Conservation (phyloP, 257 asterid genomes). For the Solanum clarkiae region DNA sequence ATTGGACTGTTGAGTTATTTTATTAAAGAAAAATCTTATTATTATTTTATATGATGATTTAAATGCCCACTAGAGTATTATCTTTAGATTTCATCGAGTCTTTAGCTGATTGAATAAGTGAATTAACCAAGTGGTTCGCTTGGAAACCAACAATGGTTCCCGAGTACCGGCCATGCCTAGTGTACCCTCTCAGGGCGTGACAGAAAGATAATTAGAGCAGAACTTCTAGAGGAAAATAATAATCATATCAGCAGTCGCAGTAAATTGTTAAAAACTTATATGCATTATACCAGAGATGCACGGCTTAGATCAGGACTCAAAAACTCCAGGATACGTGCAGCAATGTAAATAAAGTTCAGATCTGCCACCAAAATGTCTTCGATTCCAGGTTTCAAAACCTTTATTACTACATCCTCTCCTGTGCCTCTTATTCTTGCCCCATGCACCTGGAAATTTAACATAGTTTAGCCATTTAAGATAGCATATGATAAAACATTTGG, state of each 20-base stretch:
- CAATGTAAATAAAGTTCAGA: slow-evolving; percentile 80
- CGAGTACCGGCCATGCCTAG: no score
- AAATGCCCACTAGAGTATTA: no score
- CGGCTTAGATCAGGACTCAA: slow-evolving; percentile 94
- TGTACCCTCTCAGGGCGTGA: no score
- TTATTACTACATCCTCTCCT: slow-evolving; percentile 86
- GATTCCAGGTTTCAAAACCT: slow-evolving; percentile 95
- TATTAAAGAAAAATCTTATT: no score
- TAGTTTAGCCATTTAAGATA: slow-evolving; percentile 2
- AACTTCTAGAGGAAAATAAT: background rate
- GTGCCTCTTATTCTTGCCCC: slow-evolving; percentile 79
- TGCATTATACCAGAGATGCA: slow-evolving; percentile 70
- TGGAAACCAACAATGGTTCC: no score
- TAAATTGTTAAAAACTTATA: background rate
- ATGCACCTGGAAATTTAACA: slow-evolving; percentile 59
- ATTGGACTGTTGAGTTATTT: no score
- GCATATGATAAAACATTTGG: background rate
- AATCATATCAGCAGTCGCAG: background rate
- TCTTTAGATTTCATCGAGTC: no score
- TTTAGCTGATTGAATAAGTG: no score
- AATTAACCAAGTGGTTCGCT: no score
- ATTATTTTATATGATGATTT: no score
- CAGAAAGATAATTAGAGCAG: background rate
- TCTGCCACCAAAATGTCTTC: slow-evolving; percentile 87
- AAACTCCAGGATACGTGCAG: slow-evolving; percentile 86